phyloP scores from a whole-genome alignment of 2,329 filamentous ascomycete species.

The Sarocladiaceae sp. region DNA sequence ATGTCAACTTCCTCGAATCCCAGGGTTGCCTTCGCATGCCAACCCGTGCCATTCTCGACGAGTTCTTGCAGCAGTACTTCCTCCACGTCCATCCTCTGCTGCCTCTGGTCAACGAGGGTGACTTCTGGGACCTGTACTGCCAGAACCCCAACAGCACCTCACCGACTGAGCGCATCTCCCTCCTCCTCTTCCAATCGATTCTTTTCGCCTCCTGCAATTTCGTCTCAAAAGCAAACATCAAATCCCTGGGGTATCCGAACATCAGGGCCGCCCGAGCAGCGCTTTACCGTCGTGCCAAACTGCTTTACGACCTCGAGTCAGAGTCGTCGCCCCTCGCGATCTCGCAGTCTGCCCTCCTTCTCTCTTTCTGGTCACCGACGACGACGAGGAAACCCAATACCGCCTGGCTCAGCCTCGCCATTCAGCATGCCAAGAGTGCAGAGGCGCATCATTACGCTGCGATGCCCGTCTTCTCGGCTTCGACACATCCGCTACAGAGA shows the following conservation, averaged over 20 bases:
- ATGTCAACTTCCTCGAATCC: conserved; percentile 39
- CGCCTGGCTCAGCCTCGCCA: conserved; percentile 42
- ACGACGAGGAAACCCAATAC: conserved; percentile 35
- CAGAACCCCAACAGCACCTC: conserved; percentile 5
- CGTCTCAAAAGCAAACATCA: conserved; percentile 32
- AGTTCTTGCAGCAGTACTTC: conserved; percentile 43
- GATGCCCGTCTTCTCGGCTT: conserved; percentile 22
- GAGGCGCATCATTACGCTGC: conserved; percentile 36
- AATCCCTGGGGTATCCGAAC: conserved; percentile 34
- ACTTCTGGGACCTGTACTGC: conserved; percentile 21
- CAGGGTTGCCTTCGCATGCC: conserved; percentile 42
- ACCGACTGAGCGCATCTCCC: conserved; percentile 26
- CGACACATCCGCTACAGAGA: conserved; percentile 24
- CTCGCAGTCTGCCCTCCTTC: conserved; percentile 34
- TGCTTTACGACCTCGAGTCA: conserved; percentile 38
- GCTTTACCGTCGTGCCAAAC: conserved; percentile 33
- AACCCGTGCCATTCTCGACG: conserved; percentile 32
- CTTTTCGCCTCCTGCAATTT: conserved; percentile 38
- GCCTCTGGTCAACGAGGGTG: conserved; percentile 37
- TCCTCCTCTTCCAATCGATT: conserved; percentile 40
- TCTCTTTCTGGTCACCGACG: conserved; percentile 35
- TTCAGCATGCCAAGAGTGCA: conserved; percentile 41
- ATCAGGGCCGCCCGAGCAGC: conserved; percentile 36
- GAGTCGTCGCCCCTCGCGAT: conserved; percentile 34
- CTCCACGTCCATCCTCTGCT: conserved; percentile 39